A percentile compares a stretch with the other conserved stretches of the same genome.
Evolutionary conservation across 495 filamentous ascomycete species (phyloP).

Genomic region (Tuber umbilicatum): DNA sequence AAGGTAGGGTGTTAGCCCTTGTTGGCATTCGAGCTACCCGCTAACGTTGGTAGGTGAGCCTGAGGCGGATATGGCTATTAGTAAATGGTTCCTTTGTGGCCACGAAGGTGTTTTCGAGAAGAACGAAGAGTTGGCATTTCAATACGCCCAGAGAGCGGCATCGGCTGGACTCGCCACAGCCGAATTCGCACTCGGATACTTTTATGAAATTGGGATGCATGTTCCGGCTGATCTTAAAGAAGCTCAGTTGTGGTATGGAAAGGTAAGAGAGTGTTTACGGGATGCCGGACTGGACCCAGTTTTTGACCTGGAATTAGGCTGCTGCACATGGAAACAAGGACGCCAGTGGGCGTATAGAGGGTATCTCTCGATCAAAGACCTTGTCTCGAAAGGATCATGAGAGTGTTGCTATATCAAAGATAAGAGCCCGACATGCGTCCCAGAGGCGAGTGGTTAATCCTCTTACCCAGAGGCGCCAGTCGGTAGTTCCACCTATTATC

Average conservation of each 20-base stretch:
- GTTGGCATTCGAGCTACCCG: conserved; percentile 87
- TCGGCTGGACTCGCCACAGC: conserved; percentile 73
- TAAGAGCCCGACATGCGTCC: conserved; percentile 89
- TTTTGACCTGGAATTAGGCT: conserved; percentile 46
- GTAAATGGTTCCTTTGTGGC: conserved; percentile 97
- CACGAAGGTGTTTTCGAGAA: conserved; percentile 86
- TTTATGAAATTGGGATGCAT: conserved; percentile 91
- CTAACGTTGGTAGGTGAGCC: conserved; percentile 68
- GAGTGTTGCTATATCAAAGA: conserved; percentile 76
- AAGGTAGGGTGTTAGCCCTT: conserved; percentile 80
- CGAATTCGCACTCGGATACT: conserved; percentile 93
- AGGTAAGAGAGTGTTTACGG: conserved; percentile 40
- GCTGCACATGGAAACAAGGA: conserved; percentile 89
- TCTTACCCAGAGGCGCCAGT: conserved; percentile 40
- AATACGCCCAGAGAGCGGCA: conserved; percentile 81
- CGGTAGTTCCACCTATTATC: conserved; percentile 25
- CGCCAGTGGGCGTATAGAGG: conserved; percentile 71
- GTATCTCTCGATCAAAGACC: conserved; percentile 75
- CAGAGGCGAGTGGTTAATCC: conserved; percentile 59
- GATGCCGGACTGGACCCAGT: neutral
- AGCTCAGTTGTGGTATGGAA: conserved; percentile 82
- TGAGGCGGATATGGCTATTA: conserved; percentile 93
- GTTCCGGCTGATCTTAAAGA: conserved; percentile 73
- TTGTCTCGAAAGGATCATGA: conserved; percentile 89
- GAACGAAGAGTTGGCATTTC: conserved; percentile 88